Base-by-base conservation (phyloP, 768 basidiomycete species). In the Clitopilus passeckerianus region DNA sequence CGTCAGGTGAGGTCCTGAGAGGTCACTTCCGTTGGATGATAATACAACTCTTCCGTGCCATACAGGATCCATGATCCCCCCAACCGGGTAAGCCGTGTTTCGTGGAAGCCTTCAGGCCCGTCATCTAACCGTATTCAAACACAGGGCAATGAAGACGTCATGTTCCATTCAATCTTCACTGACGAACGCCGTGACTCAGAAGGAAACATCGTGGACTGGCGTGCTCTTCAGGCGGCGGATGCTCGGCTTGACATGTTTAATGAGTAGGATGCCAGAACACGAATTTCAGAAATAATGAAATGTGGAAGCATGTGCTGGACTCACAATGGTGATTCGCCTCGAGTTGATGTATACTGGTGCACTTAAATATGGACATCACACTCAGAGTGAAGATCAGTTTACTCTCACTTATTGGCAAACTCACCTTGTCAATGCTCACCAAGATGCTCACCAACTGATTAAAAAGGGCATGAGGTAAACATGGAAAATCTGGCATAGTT, bases 21-120 rank as follows among this genome's bases (percentile, higher is more conserved):
- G 61, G 44, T 27, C 30, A 16, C 14, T 30, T 34, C 1, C 57
- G 34, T 50, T 22, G 22, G 14, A 16, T 52, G 55, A 6, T 57
- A 43, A 50, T 60, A 53, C 53, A 20, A 54, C 41, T 9, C 41
- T 58, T 34, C 54, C 54, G 14, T 58, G 20, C 46, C 57, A 52
- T 65, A 30, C 68, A 89, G 89, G 64, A 86, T 90, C 63, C 88
- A 90, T 66, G 88, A 90, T 65, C 86, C 89, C 56, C 88, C 86
- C 1, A 86, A 88, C 74, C 78, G 81, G 70, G 89, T 86, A 70
- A 59, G 79, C 68, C 52, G 18, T 57, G 34, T 54, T n/a, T 37
- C 53, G 34, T 37, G 14, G 10, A 34, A 22, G 9, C 37, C 46
- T n/a, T 16, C 23, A 24, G 35, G 46, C 12, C 18, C 46, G 50